phyloP scores from a whole-genome alignment of 2,329 filamentous ascomycete species.

The Coniochaeta sp. region DNA sequence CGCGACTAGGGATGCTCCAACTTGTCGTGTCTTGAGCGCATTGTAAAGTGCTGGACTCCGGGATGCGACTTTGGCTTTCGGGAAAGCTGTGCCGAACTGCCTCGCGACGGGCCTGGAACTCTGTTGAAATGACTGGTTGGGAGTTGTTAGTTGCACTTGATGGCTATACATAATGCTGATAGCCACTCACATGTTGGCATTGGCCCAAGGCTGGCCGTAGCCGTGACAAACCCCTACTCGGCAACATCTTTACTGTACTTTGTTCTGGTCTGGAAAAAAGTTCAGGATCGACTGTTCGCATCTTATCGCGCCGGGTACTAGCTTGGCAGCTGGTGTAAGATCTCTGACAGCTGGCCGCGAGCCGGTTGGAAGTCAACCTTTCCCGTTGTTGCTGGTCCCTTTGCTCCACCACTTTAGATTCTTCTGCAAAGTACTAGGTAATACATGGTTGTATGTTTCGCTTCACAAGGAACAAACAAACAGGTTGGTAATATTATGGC shows the following conservation, averaged over 20 bases:
- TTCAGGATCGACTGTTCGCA: background rate
- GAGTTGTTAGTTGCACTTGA: background rate
- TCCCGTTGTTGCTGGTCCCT: too few species aligned
- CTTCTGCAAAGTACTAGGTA: too few species aligned
- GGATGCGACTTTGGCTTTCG: conserved; percentile 7
- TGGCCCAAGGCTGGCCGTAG: conserved; percentile 4
- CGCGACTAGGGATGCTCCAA: conserved; percentile 9
- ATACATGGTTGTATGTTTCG: too few species aligned
- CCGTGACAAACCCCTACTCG: conserved; percentile 1
- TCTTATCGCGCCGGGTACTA: background rate
- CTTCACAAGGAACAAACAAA: too few species aligned
- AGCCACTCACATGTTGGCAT: conserved; percentile 3
- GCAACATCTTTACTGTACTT: background rate
- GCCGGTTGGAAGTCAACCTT: background rate
- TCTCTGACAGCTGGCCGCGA: background rate
- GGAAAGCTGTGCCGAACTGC: conserved; percentile 21
- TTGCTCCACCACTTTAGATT: too few species aligned
- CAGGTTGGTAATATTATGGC: too few species aligned
- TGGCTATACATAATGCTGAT: conserved; percentile 1
- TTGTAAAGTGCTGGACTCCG: conserved; percentile 9
- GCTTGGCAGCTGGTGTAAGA: background rate
- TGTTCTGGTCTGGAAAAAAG: background rate
- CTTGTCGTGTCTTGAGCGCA: background rate
- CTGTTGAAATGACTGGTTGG: conserved; percentile 5
- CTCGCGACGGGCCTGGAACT: conserved; percentile 5